These are phyloP conservation scores for Lachnellula occidentalis DNA, from an alignment of 2,329 filamentous ascomycete species.

Conservation along the genomic window DNA sequence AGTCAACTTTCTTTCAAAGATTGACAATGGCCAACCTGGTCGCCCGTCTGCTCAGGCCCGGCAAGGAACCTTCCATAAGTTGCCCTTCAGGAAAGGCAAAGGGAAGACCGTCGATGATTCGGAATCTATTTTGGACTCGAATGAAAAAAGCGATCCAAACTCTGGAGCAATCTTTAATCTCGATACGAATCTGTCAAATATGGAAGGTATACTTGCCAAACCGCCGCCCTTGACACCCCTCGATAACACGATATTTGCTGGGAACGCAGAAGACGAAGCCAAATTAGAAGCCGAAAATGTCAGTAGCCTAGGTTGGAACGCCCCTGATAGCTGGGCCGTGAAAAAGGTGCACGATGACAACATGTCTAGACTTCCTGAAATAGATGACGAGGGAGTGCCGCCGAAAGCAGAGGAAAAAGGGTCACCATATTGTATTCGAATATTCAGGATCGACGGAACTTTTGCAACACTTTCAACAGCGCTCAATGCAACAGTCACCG, in stretches of 20 bases:
- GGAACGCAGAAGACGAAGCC: constrained; percentile 39
- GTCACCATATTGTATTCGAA: constrained; percentile 81
- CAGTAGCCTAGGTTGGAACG: constrained; percentile 67
- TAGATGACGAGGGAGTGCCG: constrained; percentile 63
- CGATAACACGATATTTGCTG: constrained; percentile 46
- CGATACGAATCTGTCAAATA: constrained; percentile 82
- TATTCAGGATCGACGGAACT: constrained; percentile 89
- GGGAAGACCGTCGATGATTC: constrained; percentile 44
- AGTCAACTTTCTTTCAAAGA: constrained; percentile 17
- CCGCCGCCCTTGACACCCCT: constrained; percentile 67
- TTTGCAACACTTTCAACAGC: constrained; percentile 87
- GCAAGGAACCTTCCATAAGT: constrained; percentile 42
- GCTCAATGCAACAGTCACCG: constrained; percentile 76
- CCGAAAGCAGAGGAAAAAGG: constrained; percentile 68
- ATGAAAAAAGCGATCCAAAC: constrained; percentile 14
- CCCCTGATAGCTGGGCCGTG: constrained; percentile 95
- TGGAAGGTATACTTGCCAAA: constrained; percentile 83
- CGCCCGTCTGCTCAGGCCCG: constrained; percentile 12
- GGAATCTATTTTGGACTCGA: constrained; percentile 43
- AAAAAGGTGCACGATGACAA: constrained; percentile 66
- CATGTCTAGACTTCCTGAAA: constrained; percentile 49
- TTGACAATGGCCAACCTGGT: constrained; percentile 18
- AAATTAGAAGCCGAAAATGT: constrained; percentile 26
- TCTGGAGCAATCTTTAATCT: constrained; percentile 62
- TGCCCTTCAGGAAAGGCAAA: constrained; percentile 56